Evolutionary conservation across 257 asterid species (phyloP), one percentile per base, ranked within the genome.

Genomic region (Plantago elongata): DNA sequence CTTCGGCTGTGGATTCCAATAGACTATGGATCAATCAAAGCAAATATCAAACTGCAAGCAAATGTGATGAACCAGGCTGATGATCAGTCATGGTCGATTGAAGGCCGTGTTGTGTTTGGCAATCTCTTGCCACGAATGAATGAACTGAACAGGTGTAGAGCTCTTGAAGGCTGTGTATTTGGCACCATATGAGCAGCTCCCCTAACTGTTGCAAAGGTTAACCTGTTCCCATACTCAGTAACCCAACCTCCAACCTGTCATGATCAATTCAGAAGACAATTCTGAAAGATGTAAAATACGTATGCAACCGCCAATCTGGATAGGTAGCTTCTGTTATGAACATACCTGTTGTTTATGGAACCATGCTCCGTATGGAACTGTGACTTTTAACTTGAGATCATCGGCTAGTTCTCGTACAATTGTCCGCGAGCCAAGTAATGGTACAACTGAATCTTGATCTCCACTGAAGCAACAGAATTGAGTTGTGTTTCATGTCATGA

Each of bases 121-220:
- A 92, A 66, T 69, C 88, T 74, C 55, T 70, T 85, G 51, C 90
- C 89, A 11, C 61, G 78, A 3, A 92, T 68, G 16, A 92, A 86
- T 0, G 86, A 68, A 48, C 95, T 86, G 80, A 92, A 92, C 30
- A 92, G 74, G 71, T 83, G 94, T 72, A 92, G 69, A 74, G 99
- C 99, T 77, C 99, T 84, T 4, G 90, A 73, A 5, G 97, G 99
- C 88, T 92, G 96, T 42, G 99, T 84, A 64, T 71, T 89, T 0
- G 99, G 99, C 18, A 92, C 99, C 99, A 92, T 92, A 74, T 92
- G 99, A 63, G 99, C 87, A 44, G 97, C 99, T 34, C 99, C 97
- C 66, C 99, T 80, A 3, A 89, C 97, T 0, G 99, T 92, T 1
- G 96, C 97, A 58, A 92, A 92, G 5, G 96, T 89, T 44, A 92